These are phyloP conservation scores for Endocalyx cinctus DNA, from an alignment of 2,329 filamentous ascomycete species.

Conservation along the genomic window DNA sequence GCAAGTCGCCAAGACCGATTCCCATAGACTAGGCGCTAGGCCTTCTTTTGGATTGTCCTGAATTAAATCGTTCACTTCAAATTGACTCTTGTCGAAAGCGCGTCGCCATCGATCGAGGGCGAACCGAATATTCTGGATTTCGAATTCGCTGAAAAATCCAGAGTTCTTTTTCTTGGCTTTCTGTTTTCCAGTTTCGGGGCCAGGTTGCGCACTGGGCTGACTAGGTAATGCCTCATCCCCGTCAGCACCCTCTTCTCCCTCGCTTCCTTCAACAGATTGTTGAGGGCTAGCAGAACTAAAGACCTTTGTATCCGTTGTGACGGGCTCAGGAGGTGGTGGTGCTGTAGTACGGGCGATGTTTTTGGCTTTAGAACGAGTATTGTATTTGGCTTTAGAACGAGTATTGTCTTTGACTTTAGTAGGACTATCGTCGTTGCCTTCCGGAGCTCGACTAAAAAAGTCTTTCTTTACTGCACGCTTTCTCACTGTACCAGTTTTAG, in stretches of 20 bases:
- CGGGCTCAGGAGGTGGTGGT: no score
- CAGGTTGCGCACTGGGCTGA: constrained; percentile 2
- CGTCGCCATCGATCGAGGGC: constrained; percentile 41
- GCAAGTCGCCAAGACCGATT: constrained; percentile 40
- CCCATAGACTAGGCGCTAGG: constrained; percentile 43
- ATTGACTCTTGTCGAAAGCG: constrained; percentile 37
- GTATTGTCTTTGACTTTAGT: no score
- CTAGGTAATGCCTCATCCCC: not conserved
- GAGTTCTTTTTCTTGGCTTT: constrained; percentile 9
- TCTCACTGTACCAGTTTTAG: no score
- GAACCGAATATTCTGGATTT: constrained; percentile 35
- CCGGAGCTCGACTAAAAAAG: no score
- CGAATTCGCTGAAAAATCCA: constrained; percentile 40
- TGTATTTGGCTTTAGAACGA: no score
- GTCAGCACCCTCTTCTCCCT: not conserved
- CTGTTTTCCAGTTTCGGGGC: constrained; percentile 3
- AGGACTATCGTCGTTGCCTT: no score
- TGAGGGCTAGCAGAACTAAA: no score
- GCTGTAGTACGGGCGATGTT: no score
- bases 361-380: no score
- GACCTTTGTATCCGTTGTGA: no score
- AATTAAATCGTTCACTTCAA: constrained; percentile 44
- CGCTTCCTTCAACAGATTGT: no score
- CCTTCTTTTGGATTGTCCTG: constrained; percentile 20
- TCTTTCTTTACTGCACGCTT: no score